Base-by-base conservation (phyloP, 176 grass and related monocot genomes). In the Avena eriantha region DNA sequence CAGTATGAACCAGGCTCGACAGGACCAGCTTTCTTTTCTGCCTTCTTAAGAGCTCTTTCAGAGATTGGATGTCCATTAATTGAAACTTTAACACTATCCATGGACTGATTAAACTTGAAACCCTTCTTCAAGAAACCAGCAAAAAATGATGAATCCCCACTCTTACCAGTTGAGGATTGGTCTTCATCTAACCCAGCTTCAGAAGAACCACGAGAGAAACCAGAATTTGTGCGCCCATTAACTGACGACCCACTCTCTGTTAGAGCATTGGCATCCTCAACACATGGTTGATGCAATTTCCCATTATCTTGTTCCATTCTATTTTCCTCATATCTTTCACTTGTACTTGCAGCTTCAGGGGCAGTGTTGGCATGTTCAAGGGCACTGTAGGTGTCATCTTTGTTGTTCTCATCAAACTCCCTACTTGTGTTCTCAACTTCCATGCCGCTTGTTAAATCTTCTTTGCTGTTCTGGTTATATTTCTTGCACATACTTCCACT, bases 11-110 rank as follows among this genome's bases (percentile, higher is more conserved):
- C 97, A 51, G 94, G 94, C 83, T 96, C 88, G 23, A 98, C 78
- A 17, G 87, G 90, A 19, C 97, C 97, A n/a, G 97, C 92, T 79
- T 96, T 90, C 78, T 94, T 94, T 87, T 98, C 97, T 80, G 97
- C 97, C 84, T 94, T 93, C 80, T 91, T 96, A 90, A 96, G 88
- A 73, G 85, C 90, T 71, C 89, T 91, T 81, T 96, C 94, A 75
- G 92, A 94, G 90, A 98, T 96, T 80, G 92, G 92, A 64, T 93
- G 89, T 12, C 94, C 92, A 93, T 98, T 98, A 50, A 98, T 84
- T 71, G 85, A 98, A 89, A 98, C 92, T 65, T 92, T 92, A 87
- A 79, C 79, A 84, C 33, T 92, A 35, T 90, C 88, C 79, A 89
- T 74, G 34, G 92, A 86, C 56, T 89, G 86, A 73, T 92, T 96